Percentiles rank a stretch among this genome's conserved stretches.
Evolutionary conservation across 768 basidiomycete species (phyloP).

Genomic region (Boletus fagicola): DNA sequence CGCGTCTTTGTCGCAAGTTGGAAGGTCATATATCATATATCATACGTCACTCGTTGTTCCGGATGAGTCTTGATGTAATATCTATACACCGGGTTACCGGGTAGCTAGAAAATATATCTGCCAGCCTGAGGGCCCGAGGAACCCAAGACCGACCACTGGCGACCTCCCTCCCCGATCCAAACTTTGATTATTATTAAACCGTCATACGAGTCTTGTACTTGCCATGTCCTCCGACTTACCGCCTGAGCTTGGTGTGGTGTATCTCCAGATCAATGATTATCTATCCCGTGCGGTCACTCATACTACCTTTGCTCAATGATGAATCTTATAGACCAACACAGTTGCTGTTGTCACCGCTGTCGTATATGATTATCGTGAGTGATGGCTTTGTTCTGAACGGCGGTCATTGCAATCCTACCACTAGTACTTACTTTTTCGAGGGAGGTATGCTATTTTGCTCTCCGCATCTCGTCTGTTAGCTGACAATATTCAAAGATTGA

Average conservation of each 20-base stretch:
- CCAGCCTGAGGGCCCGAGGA: too few relatives aligned
- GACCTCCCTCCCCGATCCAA: too few relatives aligned
- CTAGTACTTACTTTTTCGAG: constrained; percentile 10
- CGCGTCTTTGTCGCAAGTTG: too few relatives aligned
- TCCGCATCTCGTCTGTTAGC: fast-evolving
- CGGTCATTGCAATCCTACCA: not conserved
- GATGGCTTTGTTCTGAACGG: not conserved
- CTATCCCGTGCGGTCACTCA: not conserved
- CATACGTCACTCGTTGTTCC: too few relatives aligned
- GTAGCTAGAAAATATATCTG: too few relatives aligned
- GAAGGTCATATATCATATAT: too few relatives aligned
- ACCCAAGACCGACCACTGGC: too few relatives aligned
- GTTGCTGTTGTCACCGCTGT: not conserved
- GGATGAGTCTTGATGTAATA: too few relatives aligned
- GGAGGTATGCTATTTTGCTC: not conserved
- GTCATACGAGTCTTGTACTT: too few relatives aligned
- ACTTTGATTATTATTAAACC: too few relatives aligned
- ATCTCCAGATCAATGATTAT: not conserved
- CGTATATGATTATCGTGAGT: constrained; percentile 10
- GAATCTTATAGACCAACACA: not conserved
- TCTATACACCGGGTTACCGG: too few relatives aligned
- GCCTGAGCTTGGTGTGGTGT: not conserved
- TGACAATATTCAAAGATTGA: constrained; percentile 9
- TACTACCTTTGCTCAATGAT: not conserved
- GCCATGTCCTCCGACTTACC: constrained; percentile 1